phyloP scores from a whole-genome alignment of 2,329 filamentous ascomycete genomes.

The Sporothrix globosa region DNA sequence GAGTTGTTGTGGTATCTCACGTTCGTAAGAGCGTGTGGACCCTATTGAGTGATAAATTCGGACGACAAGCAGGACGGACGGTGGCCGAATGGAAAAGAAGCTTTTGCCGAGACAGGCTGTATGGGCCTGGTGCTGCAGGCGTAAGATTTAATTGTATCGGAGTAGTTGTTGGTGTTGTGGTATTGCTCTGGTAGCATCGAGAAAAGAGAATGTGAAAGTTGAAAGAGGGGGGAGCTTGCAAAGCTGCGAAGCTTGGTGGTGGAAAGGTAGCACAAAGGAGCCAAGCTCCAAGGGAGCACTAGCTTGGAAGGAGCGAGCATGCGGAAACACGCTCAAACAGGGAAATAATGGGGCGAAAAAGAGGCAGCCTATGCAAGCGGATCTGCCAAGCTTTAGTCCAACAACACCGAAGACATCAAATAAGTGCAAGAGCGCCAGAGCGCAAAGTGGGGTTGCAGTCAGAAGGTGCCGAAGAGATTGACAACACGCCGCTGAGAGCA shows the following conservation, averaged over 20 bases:
- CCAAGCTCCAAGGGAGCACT: not conserved
- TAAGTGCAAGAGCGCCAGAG: not conserved
- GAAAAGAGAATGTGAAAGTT: not conserved
- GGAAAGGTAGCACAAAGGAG: too few relatives aligned
- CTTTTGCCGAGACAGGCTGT: slow-evolving; percentile 22
- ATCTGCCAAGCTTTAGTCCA: slow-evolving; percentile 13
- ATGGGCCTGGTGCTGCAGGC: slow-evolving; percentile 20
- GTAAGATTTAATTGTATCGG: not conserved
- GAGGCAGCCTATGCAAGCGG: slow-evolving; percentile 17
- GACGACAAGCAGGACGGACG: not conserved
- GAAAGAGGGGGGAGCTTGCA: not conserved
- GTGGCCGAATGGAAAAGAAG: not conserved
- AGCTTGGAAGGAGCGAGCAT: slow-evolving; percentile 12
- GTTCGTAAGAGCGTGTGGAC: not conserved
- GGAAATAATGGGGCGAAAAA: slow-evolving; percentile 22
- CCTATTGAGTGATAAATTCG: not conserved
- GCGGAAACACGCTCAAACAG: slow-evolving; percentile 9
- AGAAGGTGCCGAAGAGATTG: slow-evolving; percentile 5
- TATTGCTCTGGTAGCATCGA: slow-evolving; percentile 9
- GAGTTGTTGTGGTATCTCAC: not conserved
- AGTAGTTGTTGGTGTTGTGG: not conserved
- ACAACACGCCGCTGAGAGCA: not conserved
- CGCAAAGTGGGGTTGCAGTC: not conserved
- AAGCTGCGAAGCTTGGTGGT: not conserved
- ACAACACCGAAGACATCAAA: not conserved